Evolutionary conservation across 352 stramenopile genomes (phyloP).

Genomic region (Globisporangium takayamanum): DNA sequence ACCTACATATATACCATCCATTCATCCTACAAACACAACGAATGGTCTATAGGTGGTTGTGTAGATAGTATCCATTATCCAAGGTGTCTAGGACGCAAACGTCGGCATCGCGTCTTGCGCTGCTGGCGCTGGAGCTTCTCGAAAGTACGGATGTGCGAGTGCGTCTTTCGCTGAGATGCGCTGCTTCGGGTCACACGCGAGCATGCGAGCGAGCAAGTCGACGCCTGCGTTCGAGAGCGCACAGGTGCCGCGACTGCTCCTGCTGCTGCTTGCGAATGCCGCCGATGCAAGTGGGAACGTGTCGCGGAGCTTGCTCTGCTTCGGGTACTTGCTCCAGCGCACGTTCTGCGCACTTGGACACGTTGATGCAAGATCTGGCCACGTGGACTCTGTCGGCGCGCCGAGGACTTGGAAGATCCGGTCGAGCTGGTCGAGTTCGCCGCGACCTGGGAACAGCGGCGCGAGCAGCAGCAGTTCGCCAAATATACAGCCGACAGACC

Average conservation of each 20-base stretch:
- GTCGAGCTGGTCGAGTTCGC: slow-evolving; percentile 95
- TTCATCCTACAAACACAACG: too few species aligned
- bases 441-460: slow-evolving; percentile 89
- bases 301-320: slow-evolving; percentile 57
- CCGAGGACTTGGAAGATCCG: slow-evolving; percentile 95
- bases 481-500: slow-evolving; percentile 95
- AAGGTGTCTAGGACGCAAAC: slow-evolving; percentile 33
- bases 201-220: slow-evolving; percentile 55
- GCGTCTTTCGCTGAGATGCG: slow-evolving; percentile 78
- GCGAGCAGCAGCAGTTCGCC: slow-evolving; percentile 93
- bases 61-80: too few species aligned
- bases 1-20: too few species aligned
- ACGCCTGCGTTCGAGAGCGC: slow-evolving; percentile 72
- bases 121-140: slow-evolving; percentile 57
- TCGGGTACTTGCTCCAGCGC: slow-evolving; percentile 57
- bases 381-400: slow-evolving; percentile 85
- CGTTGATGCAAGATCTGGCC: slow-evolving; percentile 62
- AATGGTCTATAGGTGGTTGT: too few species aligned
- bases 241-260: slow-evolving; percentile 11
- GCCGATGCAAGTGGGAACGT: slow-evolving; percentile 57
- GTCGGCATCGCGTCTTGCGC: slow-evolving; percentile 73
- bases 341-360: slow-evolving; percentile 58
- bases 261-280: slow-evolving; percentile 38
- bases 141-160: slow-evolving; percentile 78
- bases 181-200: slow-evolving; percentile 61